A percentile compares a stretch with the other conserved stretches of the same genome.
Evolutionary conservation across 192 early-diverging fungal genomes (phyloP).

Genomic region (Diversispora eburnea): DNA sequence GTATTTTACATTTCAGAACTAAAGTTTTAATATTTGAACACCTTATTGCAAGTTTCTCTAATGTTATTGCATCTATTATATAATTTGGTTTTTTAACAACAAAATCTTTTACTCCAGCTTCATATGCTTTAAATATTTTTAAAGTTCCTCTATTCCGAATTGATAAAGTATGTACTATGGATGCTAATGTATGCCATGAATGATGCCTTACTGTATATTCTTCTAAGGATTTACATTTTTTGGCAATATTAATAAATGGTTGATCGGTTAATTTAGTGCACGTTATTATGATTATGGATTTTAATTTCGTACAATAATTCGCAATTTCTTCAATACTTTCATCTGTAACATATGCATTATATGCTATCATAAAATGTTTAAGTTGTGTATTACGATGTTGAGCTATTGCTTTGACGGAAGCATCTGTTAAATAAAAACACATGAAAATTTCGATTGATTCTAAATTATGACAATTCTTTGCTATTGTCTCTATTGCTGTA

Average conservation of each 20-base stretch:
- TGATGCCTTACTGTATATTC: slow-evolving; percentile 6
- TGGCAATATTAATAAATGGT: background rate
- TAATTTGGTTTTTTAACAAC: background rate
- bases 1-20: slow-evolving; percentile 4
- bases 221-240: slow-evolving; percentile 3
- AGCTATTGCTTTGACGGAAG: background rate
- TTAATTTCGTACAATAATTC: slow-evolving; percentile 2
- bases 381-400: background rate
- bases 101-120: background rate
- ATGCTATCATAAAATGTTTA: slow-evolving; percentile 20
- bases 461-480: slow-evolving; percentile 6
- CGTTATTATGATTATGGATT: background rate
- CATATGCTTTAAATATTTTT: slow-evolving; percentile 17
- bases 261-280: background rate
- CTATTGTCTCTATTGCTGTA: background rate
- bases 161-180: slow-evolving; percentile 10
- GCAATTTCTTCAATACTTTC: background rate
- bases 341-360: slow-evolving; percentile 12
- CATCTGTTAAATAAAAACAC: slow-evolving; percentile 13
- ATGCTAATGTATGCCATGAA: slow-evolving; percentile 7
- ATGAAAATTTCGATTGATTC: slow-evolving; percentile 13
- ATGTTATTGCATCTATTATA: background rate
- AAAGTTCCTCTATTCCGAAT: slow-evolving; percentile 15
- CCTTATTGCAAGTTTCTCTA: slow-evolving; percentile 10
- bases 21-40: slow-evolving; percentile 7